Evolutionary conservation across 345 rosid genomes (phyloP).

Genomic region (Aethionema arabicum): DNA sequence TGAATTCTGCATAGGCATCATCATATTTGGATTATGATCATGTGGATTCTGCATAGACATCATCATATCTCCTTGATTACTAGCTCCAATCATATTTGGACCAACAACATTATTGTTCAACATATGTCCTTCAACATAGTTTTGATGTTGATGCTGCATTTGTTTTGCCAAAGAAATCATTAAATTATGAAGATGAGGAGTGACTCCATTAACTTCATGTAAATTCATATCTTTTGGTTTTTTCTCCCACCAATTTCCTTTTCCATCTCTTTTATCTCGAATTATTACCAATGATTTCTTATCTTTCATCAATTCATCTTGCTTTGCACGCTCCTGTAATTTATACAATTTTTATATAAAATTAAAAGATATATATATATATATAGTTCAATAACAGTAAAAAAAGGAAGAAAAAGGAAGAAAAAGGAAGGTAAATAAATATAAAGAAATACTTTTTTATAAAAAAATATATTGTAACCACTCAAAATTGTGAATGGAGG

Average conservation of each 20-base stretch:
- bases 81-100: too few relatives aligned
- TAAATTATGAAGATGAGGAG: conserved; percentile 34
- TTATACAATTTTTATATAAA: too few relatives aligned
- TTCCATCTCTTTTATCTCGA: conserved; percentile 15
- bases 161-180: conserved; percentile 37
- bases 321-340: conserved; percentile 1
- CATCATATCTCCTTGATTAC: conserved; percentile 5
- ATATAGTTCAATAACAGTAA: too few relatives aligned
- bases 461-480: too few relatives aligned
- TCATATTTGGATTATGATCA: not conserved
- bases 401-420: too few relatives aligned
- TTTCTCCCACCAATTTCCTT: conserved; percentile 47
- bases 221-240: conserved; percentile 41
- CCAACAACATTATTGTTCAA: too few relatives aligned
- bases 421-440: too few relatives aligned
- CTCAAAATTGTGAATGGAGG: too few relatives aligned
- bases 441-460: too few relatives aligned
- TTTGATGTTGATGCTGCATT: not conserved
- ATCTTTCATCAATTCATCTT: conserved; percentile 41
- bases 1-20: too few relatives aligned
- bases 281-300: conserved; percentile 35
- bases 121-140: not conserved
- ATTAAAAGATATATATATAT: too few relatives aligned
- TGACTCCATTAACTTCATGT: conserved; percentile 40
- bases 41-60: not conserved